Evolutionary conservation across 2,329 filamentous ascomycete species (phyloP).

Genomic region (Elsinoe necatrix): DNA sequence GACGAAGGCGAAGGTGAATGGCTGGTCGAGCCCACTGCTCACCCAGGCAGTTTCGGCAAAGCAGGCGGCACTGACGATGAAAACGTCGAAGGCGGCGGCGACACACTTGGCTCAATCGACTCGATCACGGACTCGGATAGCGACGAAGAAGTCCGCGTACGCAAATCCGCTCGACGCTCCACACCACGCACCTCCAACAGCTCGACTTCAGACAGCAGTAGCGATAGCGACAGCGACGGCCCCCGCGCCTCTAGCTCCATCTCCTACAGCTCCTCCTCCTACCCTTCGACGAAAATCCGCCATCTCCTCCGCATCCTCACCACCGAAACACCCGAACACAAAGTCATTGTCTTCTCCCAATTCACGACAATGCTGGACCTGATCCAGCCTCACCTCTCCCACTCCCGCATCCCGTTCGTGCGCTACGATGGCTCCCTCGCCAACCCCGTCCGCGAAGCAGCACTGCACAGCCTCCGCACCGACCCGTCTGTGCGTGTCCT

Average conservation of each 20-base stretch:
- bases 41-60: slow-evolving; percentile 45
- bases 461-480: slow-evolving; percentile 65
- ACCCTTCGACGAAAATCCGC: slow-evolving; percentile 82
- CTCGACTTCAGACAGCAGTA: slow-evolving; percentile 33
- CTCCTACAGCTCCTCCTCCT: slow-evolving; percentile 36
- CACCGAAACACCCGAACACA: slow-evolving; percentile 71
- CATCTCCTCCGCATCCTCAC: slow-evolving; percentile 73
- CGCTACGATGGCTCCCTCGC: slow-evolving; percentile 94
- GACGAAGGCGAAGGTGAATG: slow-evolving; percentile 62
- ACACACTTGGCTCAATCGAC: slow-evolving; percentile 66
- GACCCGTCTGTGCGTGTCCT: slow-evolving; percentile 70
- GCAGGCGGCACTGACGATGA: slow-evolving; percentile 82
- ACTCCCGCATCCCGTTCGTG: slow-evolving; percentile 66
- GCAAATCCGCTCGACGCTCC: slow-evolving; percentile 25
- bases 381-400: slow-evolving; percentile 79
- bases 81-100: slow-evolving; percentile 77
- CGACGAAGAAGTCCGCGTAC: slow-evolving; percentile 28
- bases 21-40: slow-evolving; percentile 65
- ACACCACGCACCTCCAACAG: slow-evolving; percentile 37
- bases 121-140: slow-evolving; percentile 49
- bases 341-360: slow-evolving; percentile 97
- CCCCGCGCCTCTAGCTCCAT: slow-evolving; percentile 26
- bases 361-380: slow-evolving; percentile 98
- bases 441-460: slow-evolving; percentile 85
- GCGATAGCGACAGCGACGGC: slow-evolving; percentile 25